Base-by-base conservation (phyloP, 2,329 filamentous ascomycete species). In the Cladosporium austrohemisphaericum region DNA sequence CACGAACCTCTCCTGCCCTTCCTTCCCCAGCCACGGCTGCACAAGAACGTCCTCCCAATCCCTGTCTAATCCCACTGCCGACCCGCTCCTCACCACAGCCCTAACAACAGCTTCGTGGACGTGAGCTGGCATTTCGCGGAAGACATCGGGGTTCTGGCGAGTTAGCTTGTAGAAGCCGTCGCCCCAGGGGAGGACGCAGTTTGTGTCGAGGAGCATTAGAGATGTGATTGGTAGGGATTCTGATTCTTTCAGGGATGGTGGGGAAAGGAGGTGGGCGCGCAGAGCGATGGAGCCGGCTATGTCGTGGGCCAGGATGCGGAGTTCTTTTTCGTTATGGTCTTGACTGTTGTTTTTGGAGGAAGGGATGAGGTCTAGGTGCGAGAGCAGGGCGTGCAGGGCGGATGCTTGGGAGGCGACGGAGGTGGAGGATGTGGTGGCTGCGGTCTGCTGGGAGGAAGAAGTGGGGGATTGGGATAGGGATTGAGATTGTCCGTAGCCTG, bases 231-330 rank as follows among this genome's bases (percentile, higher is more conserved):
- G 16, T 1, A 76, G 58, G 26, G 66, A 71, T 43, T 74, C 69
- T n/a, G n/a, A n/a, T n/a, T n/a, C n/a, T n/a, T n/a, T n/a, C n/a
- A n/a, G n/a, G n/a, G n/a, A n/a, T n/a, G n/a, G n/a, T n/a, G n/a
- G n/a, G n/a, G n/a, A n/a, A 0, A 72, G 37, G 0, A 75, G 54
- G 41, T 69, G 60, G 0, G 65, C 65, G 2, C 71, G 66, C 4
- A 75, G 41, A 16, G 62, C 63, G 33, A 75, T 65, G 8, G 73
- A 50, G 0, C 73, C 72, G 1, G 64, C 73, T 28, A 74, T 68
- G 23, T 76, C 73, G 50, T 76, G 73, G 0, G 72, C 72, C 1
- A 76, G 53, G 0, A 76, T 45, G 72, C 66, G 0, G 72, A 63
- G 3, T 49, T 9, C n/a, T n/a, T n/a, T n/a, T n/a, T n/a, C n/a